Evolutionary conservation across 768 basidiomycete species (phyloP).

Genomic region (Panellus pusillus): DNA sequence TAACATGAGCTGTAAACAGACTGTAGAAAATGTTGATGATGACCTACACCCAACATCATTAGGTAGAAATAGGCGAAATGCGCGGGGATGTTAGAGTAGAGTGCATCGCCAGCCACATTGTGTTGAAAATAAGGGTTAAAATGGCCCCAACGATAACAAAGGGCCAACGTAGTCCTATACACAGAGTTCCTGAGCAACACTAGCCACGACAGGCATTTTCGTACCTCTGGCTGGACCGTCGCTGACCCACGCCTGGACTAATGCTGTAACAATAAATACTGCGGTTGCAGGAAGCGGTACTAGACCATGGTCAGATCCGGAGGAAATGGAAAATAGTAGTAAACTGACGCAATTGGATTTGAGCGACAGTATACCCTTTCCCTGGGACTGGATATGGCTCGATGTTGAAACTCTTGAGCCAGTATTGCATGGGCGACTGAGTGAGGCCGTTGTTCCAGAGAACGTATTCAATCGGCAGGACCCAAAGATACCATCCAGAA

Average conservation of each 20-base stretch:
- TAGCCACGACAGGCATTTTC: no score
- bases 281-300: slow-evolving; percentile 20
- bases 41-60: slow-evolving; percentile 19
- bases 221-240: slow-evolving; percentile 19
- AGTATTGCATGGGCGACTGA: slow-evolving; percentile 20
- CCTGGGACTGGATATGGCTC: slow-evolving; percentile 22
- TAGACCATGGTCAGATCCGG: not conserved
- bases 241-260: slow-evolving; percentile 18
- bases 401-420: slow-evolving; percentile 23
- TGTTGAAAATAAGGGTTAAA: slow-evolving; percentile 11
- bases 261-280: slow-evolving; percentile 13
- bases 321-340: not conserved
- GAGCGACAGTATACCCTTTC: slow-evolving; percentile 13
- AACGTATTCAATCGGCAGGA: slow-evolving; percentile 21
- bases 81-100: slow-evolving; percentile 15
- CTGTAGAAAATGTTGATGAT: not conserved
- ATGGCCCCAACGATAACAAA: slow-evolving; percentile 13
- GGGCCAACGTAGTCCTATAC: slow-evolving; percentile 13
- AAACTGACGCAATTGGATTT: slow-evolving; percentile 18
- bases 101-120: slow-evolving; percentile 15
- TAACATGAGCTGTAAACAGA: no score
- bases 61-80: slow-evolving; percentile 24
- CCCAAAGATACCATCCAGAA: slow-evolving; percentile 18
- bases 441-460: slow-evolving; percentile 19
- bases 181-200: no score